These are phyloP conservation scores for Debaryomyces fabryi DNA, from an alignment of 1,139 yeast species.

Conservation along the genomic window DNA sequence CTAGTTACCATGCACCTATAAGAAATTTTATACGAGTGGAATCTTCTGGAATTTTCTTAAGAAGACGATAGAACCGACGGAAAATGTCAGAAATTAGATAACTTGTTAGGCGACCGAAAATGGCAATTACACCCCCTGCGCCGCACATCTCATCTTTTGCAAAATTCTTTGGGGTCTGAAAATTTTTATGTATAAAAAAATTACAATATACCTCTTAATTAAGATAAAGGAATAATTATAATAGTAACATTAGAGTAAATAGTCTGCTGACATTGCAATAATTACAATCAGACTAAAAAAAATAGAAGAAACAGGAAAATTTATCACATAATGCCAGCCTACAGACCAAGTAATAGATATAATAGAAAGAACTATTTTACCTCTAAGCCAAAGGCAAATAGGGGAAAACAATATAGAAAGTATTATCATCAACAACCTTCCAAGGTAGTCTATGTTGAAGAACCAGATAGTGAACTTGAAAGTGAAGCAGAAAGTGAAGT, in stretches of 20 bases:
- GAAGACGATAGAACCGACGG: not conserved
- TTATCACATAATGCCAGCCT: constrained; percentile 13
- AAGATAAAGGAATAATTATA: not conserved
- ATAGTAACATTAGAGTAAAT: not conserved
- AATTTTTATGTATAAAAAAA: constrained; percentile 4
- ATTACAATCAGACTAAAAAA: not conserved
- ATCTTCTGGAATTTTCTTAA: constrained; percentile 1
- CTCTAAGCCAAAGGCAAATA: constrained; percentile 22
- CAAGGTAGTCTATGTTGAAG: constrained; percentile 43
- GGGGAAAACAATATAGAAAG: constrained; percentile 29
- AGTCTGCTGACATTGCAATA: constrained; percentile 1
- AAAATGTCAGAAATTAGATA: constrained; percentile 2
- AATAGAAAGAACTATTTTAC: constrained; percentile 18
- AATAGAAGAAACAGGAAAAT: not conserved
- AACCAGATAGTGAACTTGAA: constrained; percentile 38
- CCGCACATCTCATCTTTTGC: constrained; percentile 12
- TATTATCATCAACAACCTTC: constrained; percentile 40
- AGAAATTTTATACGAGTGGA: not conserved
- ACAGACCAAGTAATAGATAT: constrained; percentile 17
- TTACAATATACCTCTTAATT: not conserved
- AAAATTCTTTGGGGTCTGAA: constrained; percentile 4
- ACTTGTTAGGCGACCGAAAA: constrained; percentile 1
- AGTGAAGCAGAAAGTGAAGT: constrained; percentile 22
- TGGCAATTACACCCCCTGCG: constrained; percentile 5
- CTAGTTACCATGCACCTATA: not conserved